These are phyloP conservation scores for Davidsoniella australis DNA, from an alignment of 2,329 filamentous ascomycete species.

Conservation along the genomic window DNA sequence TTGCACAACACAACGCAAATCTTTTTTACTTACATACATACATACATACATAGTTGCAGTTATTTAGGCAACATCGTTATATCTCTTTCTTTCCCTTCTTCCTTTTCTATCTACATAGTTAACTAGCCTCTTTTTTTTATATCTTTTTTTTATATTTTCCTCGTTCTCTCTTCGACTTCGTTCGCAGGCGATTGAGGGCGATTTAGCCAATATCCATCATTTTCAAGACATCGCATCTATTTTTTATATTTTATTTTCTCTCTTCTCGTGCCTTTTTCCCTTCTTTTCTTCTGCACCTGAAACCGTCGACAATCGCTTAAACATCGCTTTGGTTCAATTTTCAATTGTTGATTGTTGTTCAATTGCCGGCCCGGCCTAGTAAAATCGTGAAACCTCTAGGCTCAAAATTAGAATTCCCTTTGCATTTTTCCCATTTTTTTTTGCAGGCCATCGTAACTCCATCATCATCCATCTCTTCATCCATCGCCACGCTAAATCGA, in stretches of 20 bases:
- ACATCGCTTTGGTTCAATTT: background rate
- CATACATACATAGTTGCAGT: background rate
- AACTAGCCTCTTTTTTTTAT: background rate
- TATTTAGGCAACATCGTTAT: no score
- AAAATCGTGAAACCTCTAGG: no score
- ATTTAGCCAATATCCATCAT: background rate
- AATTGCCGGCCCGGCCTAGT: background rate
- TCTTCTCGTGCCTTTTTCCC: conserved; percentile 1
- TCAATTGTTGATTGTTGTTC: background rate
- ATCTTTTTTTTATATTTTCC: background rate
- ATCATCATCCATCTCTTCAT: no score
- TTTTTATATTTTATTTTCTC: background rate
- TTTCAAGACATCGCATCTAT: background rate
- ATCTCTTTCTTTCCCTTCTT: background rate
- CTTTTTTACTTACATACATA: background rate
- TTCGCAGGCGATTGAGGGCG: no score
- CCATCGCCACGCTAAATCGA: no score
- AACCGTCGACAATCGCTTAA: no score
- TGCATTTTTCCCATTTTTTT: no score
- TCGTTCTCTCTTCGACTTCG: background rate
- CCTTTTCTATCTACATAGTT: background rate
- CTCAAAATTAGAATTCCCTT: no score
- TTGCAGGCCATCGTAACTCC: no score
- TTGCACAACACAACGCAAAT: background rate
- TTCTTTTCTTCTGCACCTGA: conserved; percentile 1